These are phyloP conservation scores for Omphalotus olearius DNA, from an alignment of 1,284 basidiomycete genomes.

Conservation along the genomic window DNA sequence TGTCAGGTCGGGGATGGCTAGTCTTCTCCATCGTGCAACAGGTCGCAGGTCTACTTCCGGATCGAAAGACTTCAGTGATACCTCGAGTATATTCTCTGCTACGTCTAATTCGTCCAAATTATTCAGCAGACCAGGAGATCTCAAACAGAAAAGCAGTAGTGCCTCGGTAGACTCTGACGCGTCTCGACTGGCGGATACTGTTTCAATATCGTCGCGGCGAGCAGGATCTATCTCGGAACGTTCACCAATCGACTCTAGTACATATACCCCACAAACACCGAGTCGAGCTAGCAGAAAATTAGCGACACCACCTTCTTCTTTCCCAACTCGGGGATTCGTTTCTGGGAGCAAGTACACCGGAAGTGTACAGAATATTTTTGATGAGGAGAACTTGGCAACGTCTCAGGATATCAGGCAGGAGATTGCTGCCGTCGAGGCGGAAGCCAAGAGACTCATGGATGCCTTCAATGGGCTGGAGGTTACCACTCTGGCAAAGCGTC, in stretches of 20 bases:
- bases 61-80: constrained; percentile 44
- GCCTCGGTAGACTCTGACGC: constrained; percentile 42
- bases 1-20: constrained; percentile 53
- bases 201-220: constrained; percentile 38
- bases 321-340: constrained; percentile 26
- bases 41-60: constrained; percentile 41
- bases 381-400: constrained; percentile 52
- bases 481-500: constrained; percentile 54
- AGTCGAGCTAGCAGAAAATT: constrained; percentile 33
- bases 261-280: constrained; percentile 25
- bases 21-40: constrained; percentile 53
- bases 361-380: constrained; percentile 33
- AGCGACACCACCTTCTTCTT: constrained; percentile 52
- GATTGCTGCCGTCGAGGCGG: constrained; percentile 62
- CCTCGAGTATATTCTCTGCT: constrained; percentile 49
- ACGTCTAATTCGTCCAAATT: constrained; percentile 31
- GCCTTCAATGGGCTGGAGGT: constrained; percentile 74
- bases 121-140: constrained; percentile 26
- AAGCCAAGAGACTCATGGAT: constrained; percentile 62
- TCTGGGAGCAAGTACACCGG: constrained; percentile 30
- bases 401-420: constrained; percentile 60
- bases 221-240: constrained; percentile 25
- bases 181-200: constrained; percentile 37
- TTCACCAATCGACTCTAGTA: constrained; percentile 21
- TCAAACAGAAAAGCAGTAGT: constrained; percentile 38